Percentiles rank a stretch among this genome's conserved stretches.
These are phyloP conservation scores for Leishmania amazonensis DNA, from an alignment of 208 protist species.

Conservation along the genomic window DNA sequence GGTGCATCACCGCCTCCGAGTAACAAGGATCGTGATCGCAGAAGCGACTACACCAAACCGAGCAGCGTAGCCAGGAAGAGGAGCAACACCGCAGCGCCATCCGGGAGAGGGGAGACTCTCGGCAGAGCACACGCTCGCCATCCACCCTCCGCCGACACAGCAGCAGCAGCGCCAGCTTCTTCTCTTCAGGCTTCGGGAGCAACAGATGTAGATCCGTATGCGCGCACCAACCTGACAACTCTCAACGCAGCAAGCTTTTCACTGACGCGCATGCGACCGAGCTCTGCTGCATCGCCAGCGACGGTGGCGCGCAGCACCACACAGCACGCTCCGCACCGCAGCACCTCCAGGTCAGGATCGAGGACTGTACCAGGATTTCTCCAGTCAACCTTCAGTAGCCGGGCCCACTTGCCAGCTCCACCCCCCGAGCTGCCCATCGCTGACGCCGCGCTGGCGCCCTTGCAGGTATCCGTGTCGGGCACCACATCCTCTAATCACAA, in stretches of 20 bases:
- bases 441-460: not conserved
- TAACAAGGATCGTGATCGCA: not conserved
- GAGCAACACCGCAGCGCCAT: not conserved
- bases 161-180: not conserved
- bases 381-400: conserved; percentile 14
- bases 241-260: not conserved
- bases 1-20: too few relatives aligned
- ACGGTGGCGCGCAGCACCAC: not conserved
- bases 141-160: not conserved
- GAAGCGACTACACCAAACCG: not conserved
- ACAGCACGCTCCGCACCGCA: not conserved
- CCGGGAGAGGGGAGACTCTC: not conserved
- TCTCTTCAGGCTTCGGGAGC: not conserved
- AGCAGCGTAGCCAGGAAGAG: not conserved
- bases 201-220: not conserved
- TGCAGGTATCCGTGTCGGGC: not conserved
- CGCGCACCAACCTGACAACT: not conserved
- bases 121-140: too few relatives aligned
- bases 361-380: not conserved
- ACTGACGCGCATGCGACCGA: not conserved
- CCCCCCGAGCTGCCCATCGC: not conserved
- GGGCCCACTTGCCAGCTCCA: not conserved
- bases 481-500: not conserved
- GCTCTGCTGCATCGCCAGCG: not conserved
- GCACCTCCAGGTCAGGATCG: not conserved